Percentiles rank a stretch among this genome's conserved stretches.
phyloP scores from a whole-genome alignment of 2,329 filamentous ascomycete species.

The Sporothrix humicola region DNA sequence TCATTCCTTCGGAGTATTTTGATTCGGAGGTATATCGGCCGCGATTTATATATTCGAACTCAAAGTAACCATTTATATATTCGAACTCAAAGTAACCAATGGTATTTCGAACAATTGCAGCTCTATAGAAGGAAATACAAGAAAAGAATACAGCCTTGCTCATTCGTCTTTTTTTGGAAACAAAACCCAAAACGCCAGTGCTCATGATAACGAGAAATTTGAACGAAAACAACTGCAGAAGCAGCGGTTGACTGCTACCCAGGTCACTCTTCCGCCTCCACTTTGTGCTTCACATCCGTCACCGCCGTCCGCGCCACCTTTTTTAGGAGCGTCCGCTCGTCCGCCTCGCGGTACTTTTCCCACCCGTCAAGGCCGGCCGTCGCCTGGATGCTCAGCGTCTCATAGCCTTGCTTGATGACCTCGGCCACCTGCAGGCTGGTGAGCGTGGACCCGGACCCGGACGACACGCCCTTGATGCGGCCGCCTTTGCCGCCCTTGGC shows the following conservation, averaged over 20 bases:
- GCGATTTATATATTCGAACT: too few relatives aligned
- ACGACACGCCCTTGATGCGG: constrained; percentile 35
- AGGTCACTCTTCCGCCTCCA: constrained; percentile 20
- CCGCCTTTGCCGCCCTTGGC: constrained; percentile 50
- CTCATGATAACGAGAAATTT: not conserved
- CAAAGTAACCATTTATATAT: too few relatives aligned
- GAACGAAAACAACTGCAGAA: not conserved
- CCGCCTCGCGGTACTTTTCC: constrained; percentile 85
- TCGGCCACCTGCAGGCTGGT: constrained; percentile 84
- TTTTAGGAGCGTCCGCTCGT: constrained; percentile 84
- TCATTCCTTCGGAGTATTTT: too few relatives aligned
- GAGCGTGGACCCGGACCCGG: constrained; percentile 60
- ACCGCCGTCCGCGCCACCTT: constrained; percentile 83
- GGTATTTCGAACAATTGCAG: not conserved
- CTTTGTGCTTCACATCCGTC: constrained; percentile 51
- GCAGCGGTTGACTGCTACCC: not conserved
- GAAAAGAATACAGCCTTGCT: not conserved
- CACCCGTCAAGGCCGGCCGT: constrained; percentile 85
- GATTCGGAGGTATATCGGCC: too few relatives aligned
- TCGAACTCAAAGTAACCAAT: not conserved
- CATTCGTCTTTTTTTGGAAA: not conserved
- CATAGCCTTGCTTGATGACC: constrained; percentile 95
- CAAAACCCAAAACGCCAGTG: not conserved
- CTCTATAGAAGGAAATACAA: not conserved
- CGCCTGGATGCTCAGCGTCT: constrained; percentile 88